Percentiles rank a stretch among this genome's conserved stretches.
Conservation (phyloP, 2,329 filamentous ascomycete genomes). For the Pezizomycotina sp. region DNA sequence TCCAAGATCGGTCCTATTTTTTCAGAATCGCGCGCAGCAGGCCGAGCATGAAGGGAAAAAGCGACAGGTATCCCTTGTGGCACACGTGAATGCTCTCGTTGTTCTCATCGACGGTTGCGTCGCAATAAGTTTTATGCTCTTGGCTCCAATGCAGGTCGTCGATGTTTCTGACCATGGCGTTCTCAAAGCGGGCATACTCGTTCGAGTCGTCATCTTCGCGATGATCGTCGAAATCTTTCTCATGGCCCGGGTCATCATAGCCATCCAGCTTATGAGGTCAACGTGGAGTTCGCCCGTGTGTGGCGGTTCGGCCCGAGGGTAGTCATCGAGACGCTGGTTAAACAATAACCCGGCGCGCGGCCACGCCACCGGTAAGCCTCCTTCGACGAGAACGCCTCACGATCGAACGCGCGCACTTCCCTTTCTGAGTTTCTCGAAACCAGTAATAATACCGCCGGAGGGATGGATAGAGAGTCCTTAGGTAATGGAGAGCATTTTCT, state of each 20-base stretch:
- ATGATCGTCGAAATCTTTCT: constrained; percentile 54
- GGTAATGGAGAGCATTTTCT: constrained; percentile 51
- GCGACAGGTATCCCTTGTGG: constrained; percentile 88
- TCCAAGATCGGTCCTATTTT: constrained; percentile 60
- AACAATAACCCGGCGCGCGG: constrained; percentile 66
- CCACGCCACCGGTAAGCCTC: constrained; percentile 94
- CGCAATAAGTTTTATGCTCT: constrained; percentile 68
- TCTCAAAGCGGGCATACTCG: constrained; percentile 53
- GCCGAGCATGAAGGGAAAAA: constrained; percentile 71
- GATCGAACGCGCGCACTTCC: constrained; percentile 80
- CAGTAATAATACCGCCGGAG: constrained; percentile 81
- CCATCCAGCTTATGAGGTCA: constrained; percentile 90
- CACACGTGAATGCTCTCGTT: constrained; percentile 82
- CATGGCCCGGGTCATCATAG: constrained; percentile 83
- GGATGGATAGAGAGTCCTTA: constrained; percentile 66
- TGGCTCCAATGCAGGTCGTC: constrained; percentile 88
- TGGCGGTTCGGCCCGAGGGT: constrained; percentile 80
- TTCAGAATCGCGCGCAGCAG: constrained; percentile 56
- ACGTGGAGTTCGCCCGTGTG: constrained; percentile 92
- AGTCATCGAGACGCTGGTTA: constrained; percentile 94
- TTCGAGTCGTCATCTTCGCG: constrained; percentile 57
- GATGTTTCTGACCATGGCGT: constrained; percentile 68
- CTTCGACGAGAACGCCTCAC: constrained; percentile 64
- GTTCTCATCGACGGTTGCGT: constrained; percentile 86
- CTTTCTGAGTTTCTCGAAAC: constrained; percentile 83